Base-by-base conservation (phyloP, 2,329 filamentous ascomycete species). In the Leptodontidium sp. region DNA sequence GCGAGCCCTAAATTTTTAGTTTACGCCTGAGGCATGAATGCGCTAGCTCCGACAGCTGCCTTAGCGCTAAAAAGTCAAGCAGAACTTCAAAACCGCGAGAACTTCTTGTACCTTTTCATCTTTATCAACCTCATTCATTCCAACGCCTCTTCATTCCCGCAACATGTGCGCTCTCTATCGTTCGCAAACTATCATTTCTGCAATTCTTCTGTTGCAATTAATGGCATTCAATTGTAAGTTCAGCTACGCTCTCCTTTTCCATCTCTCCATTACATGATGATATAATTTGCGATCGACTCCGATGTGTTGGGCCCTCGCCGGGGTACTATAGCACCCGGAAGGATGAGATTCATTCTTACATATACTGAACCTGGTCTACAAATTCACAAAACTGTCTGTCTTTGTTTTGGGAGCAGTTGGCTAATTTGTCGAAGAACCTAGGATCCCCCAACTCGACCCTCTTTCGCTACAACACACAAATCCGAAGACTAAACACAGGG, bases 231-330 rank as follows among this genome's bases (percentile, higher is more conserved):
- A 64, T 15, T 61, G 68, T 73, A 67, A 61, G 65, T 65, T 14
- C n/a, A 35, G 9, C 24, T 26, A 26, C n/a, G 55, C 38, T 67
- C 35, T 40, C 52, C 21, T 24, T 35, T 40, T 32, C 68, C 35
- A 49, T 47, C 35, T 65, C 50, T 68, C 68, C 69, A 77, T 68
- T 77, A 74, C 80, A 91, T 93, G 94, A 97, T 97, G 94, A 91
- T 85, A 92, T 93, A 97, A 97, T 98, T 98, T 98, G 94, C 94
- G 94, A 95, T 95, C 97, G 94, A 98, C 91, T 87, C 86, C 84
- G 81, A 53, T 82, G 84, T 84, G 89, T 89, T 94, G 93, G 93
- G 84, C 92, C 89, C 93, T 91, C 91, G 94, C 94, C 94, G 88
- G 94, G 89, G 92, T 87, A 85, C 90, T 87, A 91, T 90, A 94